Evolutionary conservation across 2,329 filamentous ascomycete species (phyloP).

Genomic region (Lasiodiplodia gonubiensis): DNA sequence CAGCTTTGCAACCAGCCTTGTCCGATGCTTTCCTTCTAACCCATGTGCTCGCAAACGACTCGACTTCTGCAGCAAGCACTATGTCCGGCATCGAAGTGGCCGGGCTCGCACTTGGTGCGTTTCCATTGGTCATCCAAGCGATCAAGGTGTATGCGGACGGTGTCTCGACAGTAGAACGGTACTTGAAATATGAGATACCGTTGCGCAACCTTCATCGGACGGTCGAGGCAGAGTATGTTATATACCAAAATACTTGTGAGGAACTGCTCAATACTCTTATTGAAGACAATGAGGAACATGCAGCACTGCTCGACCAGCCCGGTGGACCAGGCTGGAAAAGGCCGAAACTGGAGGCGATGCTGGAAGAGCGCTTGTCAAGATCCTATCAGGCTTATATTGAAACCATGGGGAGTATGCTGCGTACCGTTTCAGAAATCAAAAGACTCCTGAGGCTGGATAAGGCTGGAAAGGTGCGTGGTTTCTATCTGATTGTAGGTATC

Average conservation of each 20-base stretch:
- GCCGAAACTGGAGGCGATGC: conserved; percentile 5
- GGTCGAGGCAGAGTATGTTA: conserved; percentile 35
- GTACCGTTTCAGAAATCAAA: background rate
- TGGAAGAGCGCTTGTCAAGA: background rate
- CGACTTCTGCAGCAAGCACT: background rate
- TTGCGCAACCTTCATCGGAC: conserved; percentile 35
- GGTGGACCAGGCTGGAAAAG: conserved; percentile 35
- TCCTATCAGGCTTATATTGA: background rate
- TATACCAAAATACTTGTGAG: conserved; percentile 39
- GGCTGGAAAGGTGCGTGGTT: conserved; percentile 18
- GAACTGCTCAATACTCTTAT: conserved; percentile 36
- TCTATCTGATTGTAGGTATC: background rate
- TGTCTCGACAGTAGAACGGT: conserved; percentile 38
- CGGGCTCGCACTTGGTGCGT: conserved; percentile 37
- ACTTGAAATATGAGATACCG: conserved; percentile 34
- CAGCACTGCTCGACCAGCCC: conserved; percentile 34
- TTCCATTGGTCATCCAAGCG: conserved; percentile 40
- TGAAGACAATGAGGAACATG: conserved; percentile 32
- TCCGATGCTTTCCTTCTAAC: background rate
- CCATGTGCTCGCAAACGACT: background rate
- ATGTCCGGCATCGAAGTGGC: conserved; percentile 39
- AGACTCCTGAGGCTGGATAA: conserved; percentile 3
- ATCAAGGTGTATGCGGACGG: conserved; percentile 43
- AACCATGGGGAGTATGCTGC: background rate
- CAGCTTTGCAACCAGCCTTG: background rate